These are phyloP conservation scores for Trichoderma atrobrunneum DNA, from an alignment of 2,329 filamentous ascomycete species.

Conservation along the genomic window DNA sequence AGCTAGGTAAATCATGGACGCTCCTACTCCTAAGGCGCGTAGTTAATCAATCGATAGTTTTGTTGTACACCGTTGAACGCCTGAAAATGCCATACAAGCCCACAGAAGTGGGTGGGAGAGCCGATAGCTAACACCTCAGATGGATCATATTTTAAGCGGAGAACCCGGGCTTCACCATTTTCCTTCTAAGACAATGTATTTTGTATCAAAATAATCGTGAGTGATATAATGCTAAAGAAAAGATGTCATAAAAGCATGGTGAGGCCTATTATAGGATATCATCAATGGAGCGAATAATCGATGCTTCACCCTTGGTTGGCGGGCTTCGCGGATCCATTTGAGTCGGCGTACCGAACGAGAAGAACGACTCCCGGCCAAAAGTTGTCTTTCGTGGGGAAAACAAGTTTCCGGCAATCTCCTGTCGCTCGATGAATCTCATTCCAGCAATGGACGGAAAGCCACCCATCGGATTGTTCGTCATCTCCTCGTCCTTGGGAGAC, in stretches of 20 bases:
- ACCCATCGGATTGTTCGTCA: conserved; percentile 66
- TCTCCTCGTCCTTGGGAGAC: conserved; percentile 70
- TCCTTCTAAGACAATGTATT: neutral
- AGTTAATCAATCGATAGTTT: neutral
- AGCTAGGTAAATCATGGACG: neutral
- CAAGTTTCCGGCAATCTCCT: conserved; percentile 50
- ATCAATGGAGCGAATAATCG: conserved; percentile 75
- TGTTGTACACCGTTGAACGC: conserved; percentile 18
- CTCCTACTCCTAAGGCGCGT: neutral
- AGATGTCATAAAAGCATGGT: neutral
- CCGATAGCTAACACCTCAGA: neutral
- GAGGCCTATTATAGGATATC: conserved; percentile 60
- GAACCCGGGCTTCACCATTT: neutral
- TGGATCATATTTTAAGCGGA: neutral
- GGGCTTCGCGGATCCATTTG: conserved; percentile 70
- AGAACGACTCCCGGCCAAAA: conserved; percentile 54
- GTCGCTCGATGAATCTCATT: conserved; percentile 50
- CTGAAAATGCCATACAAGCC: conserved; percentile 15
- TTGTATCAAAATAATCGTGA: neutral
- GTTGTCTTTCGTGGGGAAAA: conserved; percentile 53
- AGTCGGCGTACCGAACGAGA: conserved; percentile 49
- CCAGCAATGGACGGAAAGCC: conserved; percentile 43
- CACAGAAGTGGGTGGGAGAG: neutral
- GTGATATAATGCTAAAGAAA: neutral
- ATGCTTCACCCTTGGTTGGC: conserved; percentile 68